Evolutionary conservation across 176 grass and related monocot species (phyloP).

Genomic region (Pontederia crassipes): DNA sequence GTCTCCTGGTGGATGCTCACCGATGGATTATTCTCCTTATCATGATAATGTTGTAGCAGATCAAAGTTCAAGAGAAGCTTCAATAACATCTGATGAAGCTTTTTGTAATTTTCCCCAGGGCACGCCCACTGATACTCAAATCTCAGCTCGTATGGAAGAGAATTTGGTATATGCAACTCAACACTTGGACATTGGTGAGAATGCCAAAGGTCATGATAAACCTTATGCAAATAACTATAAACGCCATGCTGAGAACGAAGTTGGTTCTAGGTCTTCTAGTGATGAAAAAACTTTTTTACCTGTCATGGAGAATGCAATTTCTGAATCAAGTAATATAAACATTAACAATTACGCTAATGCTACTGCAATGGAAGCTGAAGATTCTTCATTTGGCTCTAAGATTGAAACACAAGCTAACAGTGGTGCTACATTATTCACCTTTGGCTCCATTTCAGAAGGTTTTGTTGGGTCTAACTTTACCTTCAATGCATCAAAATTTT

Average conservation of each 20-base stretch:
- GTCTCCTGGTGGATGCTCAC: conserved; percentile 17
- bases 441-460: conserved; percentile 14
- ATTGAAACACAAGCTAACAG: conserved; percentile 15
- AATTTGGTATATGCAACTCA: neutral
- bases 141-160: neutral
- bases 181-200: neutral
- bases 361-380: conserved; percentile 25
- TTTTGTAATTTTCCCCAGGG: neutral
- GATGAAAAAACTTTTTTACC: neutral
- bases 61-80: neutral
- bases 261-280: neutral
- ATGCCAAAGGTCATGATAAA: neutral
- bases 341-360: neutral
- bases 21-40: conserved; percentile 24
- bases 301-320: conserved; percentile 19
- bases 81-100: conserved; percentile 1
- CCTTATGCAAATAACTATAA: neutral
- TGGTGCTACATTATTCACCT: conserved; percentile 20
- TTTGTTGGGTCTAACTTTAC: conserved; percentile 26
- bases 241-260: neutral
- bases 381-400: neutral
- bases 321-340: conserved; percentile 18
- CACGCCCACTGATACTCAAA: neutral
- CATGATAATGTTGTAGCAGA: neutral
- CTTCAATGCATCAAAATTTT: conserved; percentile 33